Base-by-base conservation (phyloP, 257 asterid species). In the Petunia axillaris region DNA sequence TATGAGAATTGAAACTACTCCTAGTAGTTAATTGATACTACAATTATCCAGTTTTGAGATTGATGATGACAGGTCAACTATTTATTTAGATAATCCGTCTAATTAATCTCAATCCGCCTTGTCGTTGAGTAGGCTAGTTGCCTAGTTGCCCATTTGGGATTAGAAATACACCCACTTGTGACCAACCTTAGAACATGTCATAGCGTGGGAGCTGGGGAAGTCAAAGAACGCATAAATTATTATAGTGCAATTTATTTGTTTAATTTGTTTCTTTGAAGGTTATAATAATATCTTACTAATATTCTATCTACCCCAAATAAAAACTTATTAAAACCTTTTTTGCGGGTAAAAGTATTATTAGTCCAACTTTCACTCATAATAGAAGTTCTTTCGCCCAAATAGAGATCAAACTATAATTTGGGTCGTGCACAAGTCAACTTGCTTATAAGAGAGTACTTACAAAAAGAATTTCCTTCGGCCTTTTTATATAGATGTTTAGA, bases 81-180 rank as follows among this genome's bases (percentile, higher is more conserved):
- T 37, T 36, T 64, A 70, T 46, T 71, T 71, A 40, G 77, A 25
- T 8, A 46, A 25, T 71, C n/a, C n/a, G 25, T 46, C 40, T 48
- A 25, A 1, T 25, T 4, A 70, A 11, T 71, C 44, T 37, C 5
- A 48, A 48, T 48, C 16, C 35, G 44, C 35, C 77, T 35, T 63
- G 68, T 36, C 37, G n/a, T 60, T 40, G 9, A 46, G 41, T 16
- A 16, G 76, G 8, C 60, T 71, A 35, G 77, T 71, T 71, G 77
- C 77, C 60, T 71, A 35, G 77, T 71, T 71, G 77, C 77, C 77
- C n/a, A 35, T 46, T 48, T 46, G 77, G 59, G 4, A 46, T 7
- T 70, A 9, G 14, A 71, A 25, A 25, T 10, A 71, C 13, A 48
- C 11, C 60, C 77, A 35, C 44, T 5, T 71, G 43, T 1, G 16